Base-by-base conservation (phyloP, 306 rosid genomes). In the Cucumis hystrix region DNA sequence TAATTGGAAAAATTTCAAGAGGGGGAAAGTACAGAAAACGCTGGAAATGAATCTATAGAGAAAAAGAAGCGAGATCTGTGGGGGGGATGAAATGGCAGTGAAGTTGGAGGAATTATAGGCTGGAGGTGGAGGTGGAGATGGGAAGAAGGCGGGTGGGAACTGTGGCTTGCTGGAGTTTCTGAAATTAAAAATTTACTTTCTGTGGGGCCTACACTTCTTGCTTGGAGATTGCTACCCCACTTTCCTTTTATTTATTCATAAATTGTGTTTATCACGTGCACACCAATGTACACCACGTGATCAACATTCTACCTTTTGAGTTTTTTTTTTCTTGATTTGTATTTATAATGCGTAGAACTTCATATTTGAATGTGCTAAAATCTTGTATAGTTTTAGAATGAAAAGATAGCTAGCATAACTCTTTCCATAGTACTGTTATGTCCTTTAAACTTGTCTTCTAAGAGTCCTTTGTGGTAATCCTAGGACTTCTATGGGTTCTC, bases 21-120 rank as follows among this genome's bases (percentile, higher is more conserved):
- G 54, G 73, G 30, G 54, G 65, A 71, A 63, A 71, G 78, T 72
- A 77, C 77, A 25, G 74, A 43, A 41, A 41, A 68, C 20, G 55
- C 74, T 20, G 51, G 47, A 20, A 14, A n/a, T 60, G 55, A 75
- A 78, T 80, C 84, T 45, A 83, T 64, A 74, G 77, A 58, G 80
- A 28, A 6, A 61, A 40, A 61, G 23, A 52, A 57, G 76, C 73
- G 61, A 67, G 82, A 80, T 66, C 67, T 18, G 69, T 70, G 75
- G 39, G 37, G 28, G 28, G 37, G 28, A n/a, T 17, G 79, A 35
- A 55, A 76, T 52, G 63, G 28, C 52, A 58, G 55, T n/a, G 76
- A 41, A 51, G 45, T n/a, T 28, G 7, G 28, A 1, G 30, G 33
- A 28, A 10, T 59, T 59, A 77, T 77, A 77, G 57, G 57, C 25